These are phyloP conservation scores for Rhinocladiella mackenziei DNA, from an alignment of 2,329 filamentous ascomycete species.

Conservation along the genomic window DNA sequence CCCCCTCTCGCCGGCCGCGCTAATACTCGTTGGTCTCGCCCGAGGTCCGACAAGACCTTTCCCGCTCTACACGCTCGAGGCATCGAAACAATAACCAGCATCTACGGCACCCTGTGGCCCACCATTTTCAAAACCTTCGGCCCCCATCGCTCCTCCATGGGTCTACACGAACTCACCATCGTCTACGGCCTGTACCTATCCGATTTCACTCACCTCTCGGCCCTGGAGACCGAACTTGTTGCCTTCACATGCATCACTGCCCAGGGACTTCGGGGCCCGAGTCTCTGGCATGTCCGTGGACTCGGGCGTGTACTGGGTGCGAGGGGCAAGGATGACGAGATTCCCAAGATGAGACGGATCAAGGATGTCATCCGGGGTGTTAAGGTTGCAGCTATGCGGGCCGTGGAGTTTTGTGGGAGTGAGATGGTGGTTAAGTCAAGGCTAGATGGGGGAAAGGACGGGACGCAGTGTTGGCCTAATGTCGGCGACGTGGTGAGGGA, in stretches of 20 bases:
- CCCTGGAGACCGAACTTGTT: constrained; percentile 44
- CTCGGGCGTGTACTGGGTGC: constrained; percentile 37
- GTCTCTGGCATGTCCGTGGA: constrained; percentile 46
- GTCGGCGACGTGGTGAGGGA: constrained; percentile 29
- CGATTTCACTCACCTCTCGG: constrained; percentile 40
- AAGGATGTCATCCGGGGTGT: constrained; percentile 25
- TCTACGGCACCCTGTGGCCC: constrained; percentile 34
- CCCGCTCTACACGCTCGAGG: constrained; percentile 31
- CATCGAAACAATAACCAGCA: constrained; percentile 31
- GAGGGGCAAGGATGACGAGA: constrained; percentile 22
- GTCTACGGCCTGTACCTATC: constrained; percentile 59
- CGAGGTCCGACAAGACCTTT: constrained; percentile 29
- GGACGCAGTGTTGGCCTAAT: constrained; percentile 23
- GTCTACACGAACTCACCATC: constrained; percentile 68
- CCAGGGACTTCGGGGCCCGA: constrained; percentile 41
- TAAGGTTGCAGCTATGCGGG: constrained; percentile 21
- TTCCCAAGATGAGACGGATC: constrained; percentile 8
- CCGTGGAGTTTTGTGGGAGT: constrained; percentile 25
- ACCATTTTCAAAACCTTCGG: constrained; percentile 34
- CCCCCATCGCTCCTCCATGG: constrained; percentile 48
- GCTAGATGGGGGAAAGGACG: constrained; percentile 18
- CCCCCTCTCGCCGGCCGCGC: too few species aligned
- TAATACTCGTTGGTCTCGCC: too few species aligned
- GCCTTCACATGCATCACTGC: constrained; percentile 45
- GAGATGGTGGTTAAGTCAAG: constrained; percentile 24